Base-by-base conservation (phyloP, 2,329 filamentous ascomycete genomes). In the Talaromyces sp. region DNA sequence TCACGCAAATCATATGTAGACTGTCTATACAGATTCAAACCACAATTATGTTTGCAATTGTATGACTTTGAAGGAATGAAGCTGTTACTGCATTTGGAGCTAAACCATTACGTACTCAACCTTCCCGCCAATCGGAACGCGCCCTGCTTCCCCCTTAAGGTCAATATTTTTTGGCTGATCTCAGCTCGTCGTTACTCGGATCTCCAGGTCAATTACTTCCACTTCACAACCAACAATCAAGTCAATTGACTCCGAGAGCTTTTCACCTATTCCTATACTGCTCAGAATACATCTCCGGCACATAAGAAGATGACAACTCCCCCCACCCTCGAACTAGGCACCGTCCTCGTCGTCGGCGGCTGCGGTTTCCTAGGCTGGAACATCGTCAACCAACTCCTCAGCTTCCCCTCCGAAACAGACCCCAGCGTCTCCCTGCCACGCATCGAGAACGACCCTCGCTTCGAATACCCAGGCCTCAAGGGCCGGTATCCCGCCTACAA, bases 361-460 rank as follows among this genome's bases (percentile, higher is more conserved):
- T 93, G 91, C 76, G 91, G 91, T 70, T 94, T 95, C 79, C 85
- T 95, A 17, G 91, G 91, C 75, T 89, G 91, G 79, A 90, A 94
- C 80, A 89, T 94, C 71, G 89, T 94, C 74, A 86, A 89, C 77
- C 85, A 91, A 73, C 84, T 92, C 65, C 82, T 91, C 72, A 84
- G 86, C 73, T 84, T 86, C 77, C 87, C 80, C 56, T 81, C 80
- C 13, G 80, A 82, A 65, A 74, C 72, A 58, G 77, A 79, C 63
- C 71, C 73, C 69, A 77, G 74, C 62, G 77, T 73, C 67, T 72
- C 75, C 15, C 71, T 78, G 31, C 76, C 77, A 22, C 76, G 74
- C 65, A 73, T 75, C 27, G 70, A 72, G 45, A 72, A 70, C 49
- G 75, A 79, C 65, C 62, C 73, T n/a, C 72, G 74, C 61, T 78